phyloP scores from a whole-genome alignment of 2,329 filamentous ascomycete species.

The Chaetomiaceae sp. region DNA sequence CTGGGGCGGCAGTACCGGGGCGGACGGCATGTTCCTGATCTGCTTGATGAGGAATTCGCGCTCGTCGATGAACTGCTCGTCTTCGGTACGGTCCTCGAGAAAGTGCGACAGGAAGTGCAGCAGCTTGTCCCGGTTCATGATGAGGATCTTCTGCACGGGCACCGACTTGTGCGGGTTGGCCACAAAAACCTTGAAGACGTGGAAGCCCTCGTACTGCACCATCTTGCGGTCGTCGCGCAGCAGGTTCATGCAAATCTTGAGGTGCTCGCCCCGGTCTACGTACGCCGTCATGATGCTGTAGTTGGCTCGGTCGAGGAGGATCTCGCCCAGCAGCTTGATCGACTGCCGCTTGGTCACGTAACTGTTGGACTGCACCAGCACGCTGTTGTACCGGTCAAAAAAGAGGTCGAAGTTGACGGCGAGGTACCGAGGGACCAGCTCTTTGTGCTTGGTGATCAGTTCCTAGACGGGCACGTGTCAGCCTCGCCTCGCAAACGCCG shows the following conservation, averaged over 20 bases:
- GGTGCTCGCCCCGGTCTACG: constrained; percentile 87
- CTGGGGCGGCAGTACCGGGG: constrained; percentile 48
- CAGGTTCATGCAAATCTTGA: constrained; percentile 98
- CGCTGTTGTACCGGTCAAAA: constrained; percentile 83
- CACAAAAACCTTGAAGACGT: constrained; percentile 99
- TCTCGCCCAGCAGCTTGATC: constrained; percentile 93
- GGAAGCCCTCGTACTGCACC: constrained; percentile 99
- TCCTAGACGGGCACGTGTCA: constrained; percentile 50
- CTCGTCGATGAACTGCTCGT: constrained; percentile 98
- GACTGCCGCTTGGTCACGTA: constrained; percentile 98
- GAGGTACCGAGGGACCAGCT: constrained; percentile 80
- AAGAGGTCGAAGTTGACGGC: constrained; percentile 88
- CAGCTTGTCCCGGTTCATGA: constrained; percentile 92
- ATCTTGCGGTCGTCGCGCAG: constrained; percentile 93
- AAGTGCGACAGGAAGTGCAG: constrained; percentile 86
- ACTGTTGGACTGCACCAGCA: constrained; percentile 83
- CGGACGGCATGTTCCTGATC: constrained; percentile 64
- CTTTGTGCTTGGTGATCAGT: constrained; percentile 89
- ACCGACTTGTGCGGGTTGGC: constrained; percentile 98
- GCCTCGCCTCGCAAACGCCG: neutral
- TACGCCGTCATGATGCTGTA: constrained; percentile 98
- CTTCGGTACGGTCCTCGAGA: constrained; percentile 88
- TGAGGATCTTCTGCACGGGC: constrained; percentile 87
- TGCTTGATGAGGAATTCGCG: constrained; percentile 95
- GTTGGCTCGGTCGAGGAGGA: constrained; percentile 88